Conservation (phyloP, 208 protist species). For the Crithidia expoeki region DNA sequence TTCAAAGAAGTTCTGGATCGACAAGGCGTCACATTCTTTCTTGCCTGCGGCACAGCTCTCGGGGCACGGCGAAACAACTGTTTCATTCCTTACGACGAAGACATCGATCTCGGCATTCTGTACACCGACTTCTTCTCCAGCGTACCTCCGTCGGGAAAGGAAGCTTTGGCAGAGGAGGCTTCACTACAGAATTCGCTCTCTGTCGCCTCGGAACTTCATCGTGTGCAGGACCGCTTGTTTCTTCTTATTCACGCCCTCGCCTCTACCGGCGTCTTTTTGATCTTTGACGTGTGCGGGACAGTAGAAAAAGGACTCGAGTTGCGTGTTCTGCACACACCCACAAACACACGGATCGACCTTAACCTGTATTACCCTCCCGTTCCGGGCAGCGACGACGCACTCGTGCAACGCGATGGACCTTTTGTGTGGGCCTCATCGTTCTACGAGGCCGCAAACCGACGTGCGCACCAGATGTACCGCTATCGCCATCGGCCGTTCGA, state of each 20-base stretch:
- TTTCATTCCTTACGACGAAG: constrained; percentile 89
- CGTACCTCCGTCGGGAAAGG: neutral
- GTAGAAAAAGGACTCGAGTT: constrained; percentile 80
- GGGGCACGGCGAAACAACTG: constrained; percentile 75
- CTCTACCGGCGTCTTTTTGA: constrained; percentile 45
- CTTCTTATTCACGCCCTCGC: constrained; percentile 32
- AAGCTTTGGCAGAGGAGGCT: neutral
- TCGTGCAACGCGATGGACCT: constrained; percentile 34
- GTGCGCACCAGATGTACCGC: constrained; percentile 84
- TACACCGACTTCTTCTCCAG: constrained; percentile 38
- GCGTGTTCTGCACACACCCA: constrained; percentile 68
- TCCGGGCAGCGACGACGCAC: constrained; percentile 13
- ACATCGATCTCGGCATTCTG: constrained; percentile 89
- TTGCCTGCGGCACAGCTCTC: constrained; percentile 85
- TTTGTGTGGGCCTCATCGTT: constrained; percentile 87
- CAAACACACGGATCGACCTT: constrained; percentile 72
- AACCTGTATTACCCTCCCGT: constrained; percentile 87
- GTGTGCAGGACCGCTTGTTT: constrained; percentile 30
- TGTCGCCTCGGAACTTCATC: neutral
- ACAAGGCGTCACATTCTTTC: constrained; percentile 63
- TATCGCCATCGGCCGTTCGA: constrained; percentile 71
- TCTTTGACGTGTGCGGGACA: constrained; percentile 79
- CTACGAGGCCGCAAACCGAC: constrained; percentile 60
- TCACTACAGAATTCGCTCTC: neutral
- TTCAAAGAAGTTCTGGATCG: constrained; percentile 36